Evolutionary conservation across 495 filamentous ascomycete species (phyloP).

Genomic region (Penicillium herquei): DNA sequence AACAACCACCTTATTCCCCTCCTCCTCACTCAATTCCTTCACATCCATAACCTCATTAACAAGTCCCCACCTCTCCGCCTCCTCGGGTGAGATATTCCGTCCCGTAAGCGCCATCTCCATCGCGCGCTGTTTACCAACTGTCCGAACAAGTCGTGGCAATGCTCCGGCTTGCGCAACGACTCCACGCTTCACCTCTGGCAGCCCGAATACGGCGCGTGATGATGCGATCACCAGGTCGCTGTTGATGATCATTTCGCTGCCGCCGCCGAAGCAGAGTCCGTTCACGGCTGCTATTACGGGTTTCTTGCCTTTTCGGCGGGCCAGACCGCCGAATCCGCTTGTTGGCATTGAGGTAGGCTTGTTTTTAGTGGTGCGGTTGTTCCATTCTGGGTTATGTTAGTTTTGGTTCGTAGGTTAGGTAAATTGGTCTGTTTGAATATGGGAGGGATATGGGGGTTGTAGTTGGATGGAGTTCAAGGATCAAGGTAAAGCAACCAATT

Average conservation of each 20-base stretch:
- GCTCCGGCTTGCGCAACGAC: conserved; percentile 71
- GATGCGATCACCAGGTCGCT: conserved; percentile 66
- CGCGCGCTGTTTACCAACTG: conserved; percentile 66
- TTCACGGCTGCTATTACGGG: conserved; percentile 77
- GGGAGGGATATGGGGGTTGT: neutral
- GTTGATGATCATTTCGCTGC: conserved; percentile 73
- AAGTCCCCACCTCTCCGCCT: conserved; percentile 68
- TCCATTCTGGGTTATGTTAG: conserved; percentile 38
- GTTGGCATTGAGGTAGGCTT: conserved; percentile 16
- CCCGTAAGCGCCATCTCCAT: conserved; percentile 75
- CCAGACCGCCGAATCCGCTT: conserved; percentile 40
- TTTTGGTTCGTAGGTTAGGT: neutral
- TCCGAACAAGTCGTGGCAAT: conserved; percentile 67
- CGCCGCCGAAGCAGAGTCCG: conserved; percentile 72
- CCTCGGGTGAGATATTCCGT: conserved; percentile 51
- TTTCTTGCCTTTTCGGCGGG: conserved; percentile 48
- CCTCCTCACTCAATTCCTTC: neutral
- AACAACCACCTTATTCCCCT: conserved; percentile 46
- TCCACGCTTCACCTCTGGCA: conserved; percentile 72
- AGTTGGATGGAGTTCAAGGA: neutral
- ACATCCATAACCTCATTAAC: conserved; percentile 63
- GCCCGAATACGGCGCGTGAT: conserved; percentile 51
- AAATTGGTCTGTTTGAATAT: neutral
- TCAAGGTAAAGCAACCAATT: neutral
- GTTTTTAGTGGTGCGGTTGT: conserved; percentile 17